Percentiles rank a stretch among this genome's conserved stretches.
phyloP scores from a whole-genome alignment of 768 basidiomycete species.

The Mycena leptocephala region DNA sequence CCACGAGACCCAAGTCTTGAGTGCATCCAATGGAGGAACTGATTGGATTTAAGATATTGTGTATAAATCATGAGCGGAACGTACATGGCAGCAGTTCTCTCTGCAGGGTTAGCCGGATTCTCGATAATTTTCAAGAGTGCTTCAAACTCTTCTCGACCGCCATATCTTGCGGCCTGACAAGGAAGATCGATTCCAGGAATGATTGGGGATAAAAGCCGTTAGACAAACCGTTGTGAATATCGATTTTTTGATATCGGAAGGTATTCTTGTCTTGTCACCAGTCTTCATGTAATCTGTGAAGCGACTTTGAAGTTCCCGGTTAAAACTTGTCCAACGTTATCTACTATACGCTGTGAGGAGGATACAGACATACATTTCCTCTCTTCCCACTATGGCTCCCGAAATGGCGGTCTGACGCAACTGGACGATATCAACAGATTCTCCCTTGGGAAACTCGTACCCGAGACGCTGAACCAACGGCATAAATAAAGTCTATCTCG shows the following conservation, averaged over 20 bases:
- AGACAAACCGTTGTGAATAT: slow-evolving; percentile 68
- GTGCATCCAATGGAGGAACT: slow-evolving; percentile 77
- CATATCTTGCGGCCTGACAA: slow-evolving; percentile 77
- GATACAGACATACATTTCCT: slow-evolving; percentile 24
- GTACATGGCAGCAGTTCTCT: slow-evolving; percentile 71
- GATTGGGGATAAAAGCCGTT: background rate
- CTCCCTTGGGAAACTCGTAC: slow-evolving; percentile 78
- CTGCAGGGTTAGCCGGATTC: slow-evolving; percentile 78
- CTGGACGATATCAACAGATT: slow-evolving; percentile 78
- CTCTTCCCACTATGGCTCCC: slow-evolving; percentile 56
- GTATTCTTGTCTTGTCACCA: slow-evolving; percentile 82
- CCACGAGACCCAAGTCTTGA: too few species aligned
- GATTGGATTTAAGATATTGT: background rate
- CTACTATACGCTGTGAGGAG: background rate
- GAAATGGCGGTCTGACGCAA: slow-evolving; percentile 83
- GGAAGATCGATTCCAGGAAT: background rate
- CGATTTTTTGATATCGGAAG: slow-evolving; percentile 74
- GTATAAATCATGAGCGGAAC: slow-evolving; percentile 34
- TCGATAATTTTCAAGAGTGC: slow-evolving; percentile 78
- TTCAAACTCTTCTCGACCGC: slow-evolving; percentile 83
- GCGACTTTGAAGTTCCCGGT: slow-evolving; percentile 53
- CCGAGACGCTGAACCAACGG: slow-evolving; percentile 88
- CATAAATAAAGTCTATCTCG: slow-evolving; percentile 70
- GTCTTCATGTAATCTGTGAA: slow-evolving; percentile 82
- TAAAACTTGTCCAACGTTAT: background rate